Conservation (phyloP, 2,329 filamentous ascomycete genomes). For the Penicillium rolfsii region DNA sequence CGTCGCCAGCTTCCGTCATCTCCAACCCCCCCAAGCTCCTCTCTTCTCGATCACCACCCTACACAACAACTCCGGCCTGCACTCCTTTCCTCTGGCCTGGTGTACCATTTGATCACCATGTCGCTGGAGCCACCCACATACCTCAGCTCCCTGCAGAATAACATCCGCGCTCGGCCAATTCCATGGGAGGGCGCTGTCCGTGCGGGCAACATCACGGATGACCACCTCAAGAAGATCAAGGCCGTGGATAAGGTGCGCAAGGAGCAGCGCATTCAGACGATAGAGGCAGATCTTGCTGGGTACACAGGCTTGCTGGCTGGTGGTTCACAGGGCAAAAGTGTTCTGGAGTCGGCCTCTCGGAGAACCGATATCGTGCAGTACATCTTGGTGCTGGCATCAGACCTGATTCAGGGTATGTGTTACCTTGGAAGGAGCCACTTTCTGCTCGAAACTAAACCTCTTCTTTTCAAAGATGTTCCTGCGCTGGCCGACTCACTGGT, state of each 20-base stretch:
- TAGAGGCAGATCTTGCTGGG: slow-evolving; percentile 77
- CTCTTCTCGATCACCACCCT: slow-evolving; percentile 19
- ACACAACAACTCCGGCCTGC: slow-evolving; percentile 14
- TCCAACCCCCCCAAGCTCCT: slow-evolving; percentile 25
- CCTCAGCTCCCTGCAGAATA: slow-evolving; percentile 86
- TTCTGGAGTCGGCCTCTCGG: slow-evolving; percentile 83
- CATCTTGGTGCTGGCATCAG: slow-evolving; percentile 83
- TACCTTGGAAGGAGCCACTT: neutral
- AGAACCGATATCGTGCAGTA: slow-evolving; percentile 92
- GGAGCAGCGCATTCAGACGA: slow-evolving; percentile 80
- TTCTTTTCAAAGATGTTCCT: slow-evolving; percentile 67
- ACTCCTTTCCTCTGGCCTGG: slow-evolving; percentile 13
- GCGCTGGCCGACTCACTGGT: slow-evolving; percentile 76
- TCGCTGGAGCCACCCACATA: slow-evolving; percentile 91
- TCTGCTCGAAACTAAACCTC: neutral
- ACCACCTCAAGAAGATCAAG: slow-evolving; percentile 92
- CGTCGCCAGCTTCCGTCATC: slow-evolving; percentile 31
- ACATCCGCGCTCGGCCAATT: slow-evolving; percentile 93
- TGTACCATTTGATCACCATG: slow-evolving; percentile 57
- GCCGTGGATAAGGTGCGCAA: slow-evolving; percentile 95
- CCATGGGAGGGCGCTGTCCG: slow-evolving; percentile 97
- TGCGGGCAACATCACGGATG: slow-evolving; percentile 89
- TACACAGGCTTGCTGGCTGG: slow-evolving; percentile 83
- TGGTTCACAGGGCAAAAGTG: slow-evolving; percentile 65
- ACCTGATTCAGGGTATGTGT: slow-evolving; percentile 77